Conservation (phyloP, 305 asterid species). For the Fraxinus albicans region DNA sequence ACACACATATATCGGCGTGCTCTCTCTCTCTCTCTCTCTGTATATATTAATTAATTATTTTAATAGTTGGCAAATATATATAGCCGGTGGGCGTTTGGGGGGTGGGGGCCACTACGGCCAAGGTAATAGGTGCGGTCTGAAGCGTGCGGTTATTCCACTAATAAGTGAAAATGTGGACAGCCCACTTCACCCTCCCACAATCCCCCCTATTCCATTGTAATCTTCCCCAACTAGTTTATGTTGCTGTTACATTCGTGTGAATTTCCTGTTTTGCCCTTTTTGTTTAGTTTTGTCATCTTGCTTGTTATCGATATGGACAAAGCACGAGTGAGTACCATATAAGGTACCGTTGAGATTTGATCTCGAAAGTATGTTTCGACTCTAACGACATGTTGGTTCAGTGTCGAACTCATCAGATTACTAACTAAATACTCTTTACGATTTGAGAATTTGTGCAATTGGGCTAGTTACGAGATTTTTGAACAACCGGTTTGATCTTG, state of each 20-base stretch:
- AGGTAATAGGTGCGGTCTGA: not conserved
- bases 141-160: constrained; percentile 7
- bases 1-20: not conserved
- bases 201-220: not conserved
- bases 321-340: not conserved
- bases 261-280: not conserved
- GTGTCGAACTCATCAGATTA: not conserved
- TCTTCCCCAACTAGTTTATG: not conserved
- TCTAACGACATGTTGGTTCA: not conserved
- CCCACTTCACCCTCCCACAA: not conserved
- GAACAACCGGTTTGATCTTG: not conserved
- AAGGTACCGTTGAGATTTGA: not conserved
- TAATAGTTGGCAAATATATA: not conserved
- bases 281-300: not conserved
- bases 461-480: not conserved
- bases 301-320: not conserved
- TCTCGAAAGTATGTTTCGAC: not conserved
- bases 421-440: not conserved
- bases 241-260: not conserved
- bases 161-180: not conserved
- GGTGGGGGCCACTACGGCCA: not conserved
- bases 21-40: not conserved
- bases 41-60: not conserved
- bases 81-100: not conserved
- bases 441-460: not conserved